Evolutionary conservation across 2,329 filamentous ascomycete genomes (phyloP).

Genomic region (Capronia coronata): DNA sequence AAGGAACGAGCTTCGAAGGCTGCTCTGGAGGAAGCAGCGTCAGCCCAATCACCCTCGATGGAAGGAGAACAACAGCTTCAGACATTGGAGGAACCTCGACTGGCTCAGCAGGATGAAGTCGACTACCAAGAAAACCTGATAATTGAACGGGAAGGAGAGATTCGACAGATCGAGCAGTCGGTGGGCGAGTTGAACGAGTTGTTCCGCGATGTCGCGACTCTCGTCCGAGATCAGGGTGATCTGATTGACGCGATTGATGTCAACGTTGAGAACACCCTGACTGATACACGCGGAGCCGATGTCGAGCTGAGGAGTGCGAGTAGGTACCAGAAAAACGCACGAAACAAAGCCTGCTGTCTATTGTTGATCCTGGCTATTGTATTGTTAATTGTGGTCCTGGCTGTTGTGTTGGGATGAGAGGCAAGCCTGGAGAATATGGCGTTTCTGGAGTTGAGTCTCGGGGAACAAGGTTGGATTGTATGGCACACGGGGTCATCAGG

Average conservation of each 20-base stretch:
- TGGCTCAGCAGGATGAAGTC: conserved; percentile 88
- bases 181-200: conserved; percentile 94
- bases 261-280: conserved; percentile 76
- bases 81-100: conserved; percentile 67
- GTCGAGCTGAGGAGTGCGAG: conserved; percentile 77
- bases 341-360: conserved; percentile 90
- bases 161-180: conserved; percentile 93
- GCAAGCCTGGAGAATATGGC: background rate
- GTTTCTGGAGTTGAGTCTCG: background rate
- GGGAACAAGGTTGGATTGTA: background rate
- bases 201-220: conserved; percentile 96
- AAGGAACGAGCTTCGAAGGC: conserved; percentile 85
- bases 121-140: conserved; percentile 97
- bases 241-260: conserved; percentile 79
- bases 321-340: conserved; percentile 88
- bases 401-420: conserved; percentile 61
- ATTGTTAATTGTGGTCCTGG: conserved; percentile 79
- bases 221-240: conserved; percentile 89
- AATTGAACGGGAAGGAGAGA: conserved; percentile 92
- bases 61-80: conserved; percentile 58
- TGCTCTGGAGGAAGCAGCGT: conserved; percentile 56
- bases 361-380: conserved; percentile 84
- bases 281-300: conserved; percentile 79
- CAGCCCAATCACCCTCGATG: conserved; percentile 30
- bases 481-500: background rate